phyloP scores from a whole-genome alignment of 148 eudicot genomes.

The Diospyros kaki region DNA sequence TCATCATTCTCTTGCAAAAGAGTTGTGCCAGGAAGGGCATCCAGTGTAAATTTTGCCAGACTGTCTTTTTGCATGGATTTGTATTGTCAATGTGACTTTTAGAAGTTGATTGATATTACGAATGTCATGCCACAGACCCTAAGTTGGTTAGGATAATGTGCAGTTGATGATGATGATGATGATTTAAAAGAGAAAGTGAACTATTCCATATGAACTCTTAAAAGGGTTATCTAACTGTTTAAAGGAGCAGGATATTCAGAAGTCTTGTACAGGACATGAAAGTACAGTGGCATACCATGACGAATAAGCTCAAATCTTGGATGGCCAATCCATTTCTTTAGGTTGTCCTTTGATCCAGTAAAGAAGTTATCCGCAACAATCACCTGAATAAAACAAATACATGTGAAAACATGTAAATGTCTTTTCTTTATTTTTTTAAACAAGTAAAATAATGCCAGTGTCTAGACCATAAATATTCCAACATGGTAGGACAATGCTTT shows the following conservation, averaged over 20 bases:
- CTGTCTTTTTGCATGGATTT: too few species aligned
- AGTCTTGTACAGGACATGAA: neutral
- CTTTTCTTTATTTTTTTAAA: too few species aligned
- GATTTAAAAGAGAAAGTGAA: neutral
- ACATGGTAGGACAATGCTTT: neutral
- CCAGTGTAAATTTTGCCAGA: too few species aligned
- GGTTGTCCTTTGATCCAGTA: conserved; percentile 94
- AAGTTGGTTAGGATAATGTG: too few species aligned
- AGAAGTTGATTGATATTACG: too few species aligned
- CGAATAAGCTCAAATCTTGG: conserved; percentile 98
- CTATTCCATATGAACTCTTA: neutral
- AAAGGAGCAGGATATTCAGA: neutral
- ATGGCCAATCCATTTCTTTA: conserved; percentile 86
- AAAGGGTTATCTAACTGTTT: neutral
- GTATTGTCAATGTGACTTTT: too few species aligned
- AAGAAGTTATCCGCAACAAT: conserved; percentile 95
- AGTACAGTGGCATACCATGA: conserved; percentile 51
- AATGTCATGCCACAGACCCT: too few species aligned
- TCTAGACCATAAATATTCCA: neutral
- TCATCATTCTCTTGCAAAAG: too few species aligned
- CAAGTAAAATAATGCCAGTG: neutral
- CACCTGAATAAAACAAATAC: conserved; percentile 37
- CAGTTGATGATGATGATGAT: too few species aligned
- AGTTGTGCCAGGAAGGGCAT: too few species aligned
- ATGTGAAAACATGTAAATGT: too few species aligned